Conservation (phyloP, 345 rosid genomes). For the Pseudoturritis turrita region DNA sequence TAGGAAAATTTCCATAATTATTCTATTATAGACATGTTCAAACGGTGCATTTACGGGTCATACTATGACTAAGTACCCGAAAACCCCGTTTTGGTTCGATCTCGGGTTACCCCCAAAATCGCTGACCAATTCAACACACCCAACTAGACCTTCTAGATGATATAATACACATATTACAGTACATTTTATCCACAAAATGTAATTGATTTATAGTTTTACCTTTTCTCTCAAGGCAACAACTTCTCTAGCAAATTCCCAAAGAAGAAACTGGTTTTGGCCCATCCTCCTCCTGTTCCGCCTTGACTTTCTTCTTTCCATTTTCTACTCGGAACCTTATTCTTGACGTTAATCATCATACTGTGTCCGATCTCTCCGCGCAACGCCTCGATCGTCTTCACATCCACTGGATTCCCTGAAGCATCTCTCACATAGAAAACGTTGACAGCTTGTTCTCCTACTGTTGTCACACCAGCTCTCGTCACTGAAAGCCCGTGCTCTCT, state of each 20-base stretch:
- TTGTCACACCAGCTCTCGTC: constrained; percentile 79
- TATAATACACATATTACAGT: constrained; percentile 23
- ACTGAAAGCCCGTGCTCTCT: constrained; percentile 84
- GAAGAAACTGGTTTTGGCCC: constrained; percentile 86
- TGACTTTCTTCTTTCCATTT: constrained; percentile 40
- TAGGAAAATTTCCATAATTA: constrained; percentile 8
- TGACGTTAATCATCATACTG: constrained; percentile 72
- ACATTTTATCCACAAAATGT: constrained; percentile 27
- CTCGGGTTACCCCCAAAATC: constrained; percentile 8
- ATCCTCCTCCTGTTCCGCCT: constrained; percentile 60
- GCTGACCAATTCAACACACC: constrained; percentile 15
- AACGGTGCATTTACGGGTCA: background rate
- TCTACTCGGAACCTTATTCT: constrained; percentile 48
- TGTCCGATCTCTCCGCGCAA: constrained; percentile 81
- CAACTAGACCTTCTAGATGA: constrained; percentile 15
- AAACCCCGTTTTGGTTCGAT: constrained; percentile 15
- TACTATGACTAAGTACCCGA: constrained; percentile 8
- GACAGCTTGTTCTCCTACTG: constrained; percentile 79
- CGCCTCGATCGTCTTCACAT: constrained; percentile 69
- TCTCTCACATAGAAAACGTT: constrained; percentile 84
- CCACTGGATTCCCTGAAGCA: constrained; percentile 84
- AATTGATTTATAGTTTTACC: background rate
- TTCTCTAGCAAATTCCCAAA: constrained; percentile 79
- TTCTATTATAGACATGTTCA: constrained; percentile 24
- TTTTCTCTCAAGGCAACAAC: constrained; percentile 55